phyloP scores from a whole-genome alignment of 1,284 basidiomycete genomes.

The Puccinia hordei region DNA sequence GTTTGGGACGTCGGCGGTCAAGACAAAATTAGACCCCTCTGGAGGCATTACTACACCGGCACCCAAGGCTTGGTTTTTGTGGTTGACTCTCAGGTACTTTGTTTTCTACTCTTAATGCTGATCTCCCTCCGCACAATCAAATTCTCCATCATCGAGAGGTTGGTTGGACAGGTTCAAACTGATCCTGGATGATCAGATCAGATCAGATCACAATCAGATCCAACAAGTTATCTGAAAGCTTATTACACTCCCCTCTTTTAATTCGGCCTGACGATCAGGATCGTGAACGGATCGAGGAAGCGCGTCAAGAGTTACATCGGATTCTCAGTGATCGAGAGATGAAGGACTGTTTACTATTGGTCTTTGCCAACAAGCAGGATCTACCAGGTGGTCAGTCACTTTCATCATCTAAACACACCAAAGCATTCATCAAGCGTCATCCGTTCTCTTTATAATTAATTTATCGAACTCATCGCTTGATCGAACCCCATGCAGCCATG shows the following conservation, averaged over 20 bases:
- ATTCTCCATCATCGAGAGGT: neutral
- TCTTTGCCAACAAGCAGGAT: conserved; percentile 99
- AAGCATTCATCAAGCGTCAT: neutral
- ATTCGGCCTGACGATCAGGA: conserved; percentile 64
- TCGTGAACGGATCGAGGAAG: conserved; percentile 92
- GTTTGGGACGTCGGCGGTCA: conserved; percentile 62
- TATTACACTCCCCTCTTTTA: too few relatives aligned
- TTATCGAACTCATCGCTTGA: neutral
- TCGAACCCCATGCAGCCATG: conserved; percentile 70
- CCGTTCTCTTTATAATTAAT: conserved; percentile 17
- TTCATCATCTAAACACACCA: neutral
- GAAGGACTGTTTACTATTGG: conserved; percentile 92
- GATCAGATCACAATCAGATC: neutral
- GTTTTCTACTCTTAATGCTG: neutral
- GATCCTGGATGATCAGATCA: neutral
- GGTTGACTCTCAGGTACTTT: conserved; percentile 63
- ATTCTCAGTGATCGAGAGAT: conserved; percentile 97
- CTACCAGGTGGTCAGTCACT: conserved; percentile 75
- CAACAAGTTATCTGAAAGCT: neutral
- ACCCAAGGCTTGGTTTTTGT: conserved; percentile 69
- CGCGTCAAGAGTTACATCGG: conserved; percentile 90
- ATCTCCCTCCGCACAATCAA: neutral
- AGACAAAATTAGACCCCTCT: conserved; percentile 64
- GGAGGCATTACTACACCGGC: conserved; percentile 89
- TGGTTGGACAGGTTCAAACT: too few relatives aligned